phyloP scores from a whole-genome alignment of 139 green algal species.

The Chlamydomonas eustigma region DNA sequence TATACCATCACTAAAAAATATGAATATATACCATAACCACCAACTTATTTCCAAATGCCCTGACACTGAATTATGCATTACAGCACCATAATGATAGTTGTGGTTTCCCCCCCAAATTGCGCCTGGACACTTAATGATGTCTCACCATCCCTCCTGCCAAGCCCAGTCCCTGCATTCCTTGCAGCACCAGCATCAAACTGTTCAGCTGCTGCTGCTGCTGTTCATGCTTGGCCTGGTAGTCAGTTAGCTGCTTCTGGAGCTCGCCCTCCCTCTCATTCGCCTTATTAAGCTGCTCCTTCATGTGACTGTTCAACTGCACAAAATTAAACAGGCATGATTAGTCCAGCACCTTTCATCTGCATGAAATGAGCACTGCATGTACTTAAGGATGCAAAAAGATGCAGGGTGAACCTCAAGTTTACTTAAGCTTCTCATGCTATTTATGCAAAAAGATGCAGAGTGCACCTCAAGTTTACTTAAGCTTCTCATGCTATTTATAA shows the following conservation, averaged over 20 bases:
- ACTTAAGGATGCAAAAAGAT: not conserved
- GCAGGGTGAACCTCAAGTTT: not conserved
- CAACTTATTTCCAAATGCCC: too few species aligned
- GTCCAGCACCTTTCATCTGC: too few species aligned
- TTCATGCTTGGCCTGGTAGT: constrained; percentile 2
- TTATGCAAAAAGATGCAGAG: too few species aligned
- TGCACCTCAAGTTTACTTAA: too few species aligned
- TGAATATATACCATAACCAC: too few species aligned
- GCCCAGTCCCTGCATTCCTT: not conserved
- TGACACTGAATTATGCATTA: too few species aligned
- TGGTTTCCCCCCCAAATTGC: too few species aligned
- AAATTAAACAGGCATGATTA: too few species aligned
- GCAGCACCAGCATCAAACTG: not conserved
- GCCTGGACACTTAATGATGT: not conserved
- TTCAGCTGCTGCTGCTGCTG: not conserved
- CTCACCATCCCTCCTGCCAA: not conserved
- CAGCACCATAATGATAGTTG: too few species aligned
- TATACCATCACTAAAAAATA: too few species aligned
- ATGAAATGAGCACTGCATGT: too few species aligned
- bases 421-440: not conserved
- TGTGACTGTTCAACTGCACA: constrained; percentile 5
- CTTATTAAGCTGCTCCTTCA: not conserved
- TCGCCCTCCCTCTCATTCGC: not conserved
- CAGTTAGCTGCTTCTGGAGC: not conserved
- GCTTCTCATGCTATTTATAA: too few species aligned